Evolutionary conservation across 495 filamentous ascomycete species (phyloP).

Genomic region (Pyrenula massariospora): DNA sequence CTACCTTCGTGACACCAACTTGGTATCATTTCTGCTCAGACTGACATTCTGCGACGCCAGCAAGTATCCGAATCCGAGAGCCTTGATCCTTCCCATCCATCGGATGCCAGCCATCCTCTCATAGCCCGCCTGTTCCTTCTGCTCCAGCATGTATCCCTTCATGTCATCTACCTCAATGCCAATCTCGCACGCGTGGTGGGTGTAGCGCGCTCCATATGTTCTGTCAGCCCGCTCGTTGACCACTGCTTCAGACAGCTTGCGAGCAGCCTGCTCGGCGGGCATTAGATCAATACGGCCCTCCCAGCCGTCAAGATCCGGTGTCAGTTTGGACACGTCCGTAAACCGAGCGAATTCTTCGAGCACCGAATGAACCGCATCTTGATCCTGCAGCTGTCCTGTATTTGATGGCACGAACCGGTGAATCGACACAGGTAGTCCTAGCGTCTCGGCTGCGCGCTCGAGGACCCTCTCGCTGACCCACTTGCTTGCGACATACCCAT

Average conservation of each 20-base stretch:
- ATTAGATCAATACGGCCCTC: slow-evolving; percentile 6
- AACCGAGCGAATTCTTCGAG: slow-evolving; percentile 3
- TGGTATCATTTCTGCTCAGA: not conserved
- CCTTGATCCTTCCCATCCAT: not conserved
- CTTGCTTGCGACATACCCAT: slow-evolving; percentile 30
- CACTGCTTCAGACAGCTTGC: not conserved
- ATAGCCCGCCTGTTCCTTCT: not conserved
- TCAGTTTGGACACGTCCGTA: slow-evolving; percentile 1
- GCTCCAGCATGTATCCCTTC: not conserved
- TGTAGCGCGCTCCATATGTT: not conserved
- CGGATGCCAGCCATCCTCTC: not conserved
- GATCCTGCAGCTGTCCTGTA: not conserved
- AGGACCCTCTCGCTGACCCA: slow-evolving; percentile 37
- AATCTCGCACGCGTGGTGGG: not conserved
- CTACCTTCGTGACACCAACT: not conserved
- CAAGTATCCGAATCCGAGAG: not conserved
- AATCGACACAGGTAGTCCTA: slow-evolving; percentile 16
- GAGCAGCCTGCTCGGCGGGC: slow-evolving; percentile 1
- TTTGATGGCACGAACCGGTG: slow-evolving; percentile 5
- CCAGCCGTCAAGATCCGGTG: slow-evolving; percentile 5
- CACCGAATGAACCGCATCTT: not conserved
- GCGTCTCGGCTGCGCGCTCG: slow-evolving; percentile 12
- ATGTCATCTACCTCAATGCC: not conserved
- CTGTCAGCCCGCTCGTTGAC: not conserved
- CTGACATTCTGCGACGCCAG: not conserved